Conservation (phyloP, 257 asterid genomes). For the Echites panduratus region DNA sequence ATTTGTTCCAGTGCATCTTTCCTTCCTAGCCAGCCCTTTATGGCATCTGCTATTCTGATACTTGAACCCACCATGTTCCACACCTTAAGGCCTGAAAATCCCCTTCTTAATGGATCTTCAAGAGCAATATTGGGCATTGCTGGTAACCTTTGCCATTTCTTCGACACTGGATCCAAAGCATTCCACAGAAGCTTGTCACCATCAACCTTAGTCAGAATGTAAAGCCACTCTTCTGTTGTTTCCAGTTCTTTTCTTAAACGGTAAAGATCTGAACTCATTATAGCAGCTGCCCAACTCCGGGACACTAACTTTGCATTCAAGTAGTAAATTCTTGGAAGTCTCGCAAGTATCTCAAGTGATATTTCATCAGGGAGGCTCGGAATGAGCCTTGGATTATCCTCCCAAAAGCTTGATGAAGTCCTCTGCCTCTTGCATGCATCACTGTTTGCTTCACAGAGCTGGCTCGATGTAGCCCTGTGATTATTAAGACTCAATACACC, state of each 20-base stretch:
- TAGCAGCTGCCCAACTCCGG: constrained; percentile 63
- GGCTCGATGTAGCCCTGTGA: constrained; percentile 32
- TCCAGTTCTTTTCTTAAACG: constrained; percentile 60
- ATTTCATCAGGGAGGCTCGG: constrained; percentile 84
- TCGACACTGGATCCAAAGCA: constrained; percentile 70
- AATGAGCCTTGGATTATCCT: constrained; percentile 51
- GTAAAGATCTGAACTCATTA: constrained; percentile 55
- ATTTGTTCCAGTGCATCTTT: constrained; percentile 54
- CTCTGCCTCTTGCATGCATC: constrained; percentile 69
- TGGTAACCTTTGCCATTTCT: constrained; percentile 72
- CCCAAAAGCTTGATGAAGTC: constrained; percentile 59
- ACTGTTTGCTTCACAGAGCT: constrained; percentile 36
- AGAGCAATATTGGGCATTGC: constrained; percentile 49
- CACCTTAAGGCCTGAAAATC: constrained; percentile 42
- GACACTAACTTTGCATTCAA: constrained; percentile 59
- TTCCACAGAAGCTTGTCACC: constrained; percentile 64
- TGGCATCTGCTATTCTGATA: constrained; percentile 51
- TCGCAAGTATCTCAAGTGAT: constrained; percentile 74
- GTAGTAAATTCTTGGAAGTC: constrained; percentile 56
- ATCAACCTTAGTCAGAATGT: constrained; percentile 53
- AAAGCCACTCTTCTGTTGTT: constrained; percentile 80
- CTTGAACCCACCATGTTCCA: constrained; percentile 62
- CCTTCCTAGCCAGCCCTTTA: constrained; percentile 62
- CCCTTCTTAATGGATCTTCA: constrained; percentile 39
- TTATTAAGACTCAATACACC: constrained; percentile 50